Base-by-base conservation (phyloP, 2,329 filamentous ascomycete genomes). In the Fusarium sarcochroum region DNA sequence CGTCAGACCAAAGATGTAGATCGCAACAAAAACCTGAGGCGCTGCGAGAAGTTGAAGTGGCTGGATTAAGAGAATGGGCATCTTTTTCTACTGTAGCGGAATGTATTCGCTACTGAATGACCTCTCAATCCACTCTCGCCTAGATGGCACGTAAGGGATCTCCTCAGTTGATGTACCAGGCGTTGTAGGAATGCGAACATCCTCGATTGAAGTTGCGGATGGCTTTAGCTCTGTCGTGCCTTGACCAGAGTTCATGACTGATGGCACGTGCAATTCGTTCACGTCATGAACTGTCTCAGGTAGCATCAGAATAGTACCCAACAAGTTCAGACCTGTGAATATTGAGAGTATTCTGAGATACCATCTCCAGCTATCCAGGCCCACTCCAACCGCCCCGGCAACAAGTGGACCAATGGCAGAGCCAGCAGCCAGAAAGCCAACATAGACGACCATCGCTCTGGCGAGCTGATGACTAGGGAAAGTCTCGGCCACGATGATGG, bases 401-500 rank as follows among this genome's bases (percentile, higher is more conserved):
- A 51, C 58, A 2, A 59, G 27, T 1, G 54, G 58, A 9, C 58
- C 58, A 2, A 60, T 21, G 5, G 58, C 21, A 4, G 58, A 60
- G 0, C 58, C 58, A 3, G 44, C 30, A 2, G 54, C 57, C 17
- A 60, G 58, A 14, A 59, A 59, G 3, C 54, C 54, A 3, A 60
- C 58, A 10, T 59, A 60, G 1, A 60, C 44, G 0, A 58, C 57
- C 57, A 60, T 60, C 11, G 53, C 57, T 37, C 37, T 41, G 2
- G 27, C 57, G 0, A 60, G 54, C 3, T 60, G 57, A 5, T 60
- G 53, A 0, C 13, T 15, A 0, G 57, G 57, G 3, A 60, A 60
- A 3, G 57, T 60, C 18, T 60, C 57, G 7, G 57, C 35, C 5
- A 60, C 53, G 23, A 59, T 59, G 5, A 59, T 59, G 30, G 58